phyloP scores from a whole-genome alignment of 1,284 basidiomycete species.

The Sparassis latifolia region DNA sequence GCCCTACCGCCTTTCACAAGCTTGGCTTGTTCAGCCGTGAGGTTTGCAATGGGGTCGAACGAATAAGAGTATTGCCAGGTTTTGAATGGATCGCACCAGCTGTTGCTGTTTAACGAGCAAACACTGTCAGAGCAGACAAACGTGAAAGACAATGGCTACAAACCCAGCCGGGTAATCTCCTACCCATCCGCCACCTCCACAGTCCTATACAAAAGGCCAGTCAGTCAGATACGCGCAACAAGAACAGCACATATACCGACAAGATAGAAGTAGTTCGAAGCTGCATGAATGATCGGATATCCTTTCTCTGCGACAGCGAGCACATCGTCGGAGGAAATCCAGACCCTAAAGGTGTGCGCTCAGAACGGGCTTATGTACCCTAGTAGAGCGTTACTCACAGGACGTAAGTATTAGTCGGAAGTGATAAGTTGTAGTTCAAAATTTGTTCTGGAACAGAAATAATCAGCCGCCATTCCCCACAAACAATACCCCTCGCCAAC shows the following conservation, averaged over 20 bases:
- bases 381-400: constrained; percentile 35
- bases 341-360: constrained; percentile 36
- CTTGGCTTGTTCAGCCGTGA: constrained; percentile 41
- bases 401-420: constrained; percentile 65
- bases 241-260: constrained; percentile 20
- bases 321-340: constrained; percentile 44
- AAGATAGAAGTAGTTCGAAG: constrained; percentile 58
- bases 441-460: constrained; percentile 51
- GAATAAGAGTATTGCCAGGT: constrained; percentile 70
- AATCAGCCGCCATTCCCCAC: background rate
- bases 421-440: constrained; percentile 52
- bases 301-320: constrained; percentile 39
- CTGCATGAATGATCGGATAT: constrained; percentile 44
- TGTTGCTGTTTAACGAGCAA: constrained; percentile 23
- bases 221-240: background rate
- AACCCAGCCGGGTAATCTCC: constrained; percentile 45
- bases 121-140: constrained; percentile 21
- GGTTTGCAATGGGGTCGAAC: constrained; percentile 64
- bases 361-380: background rate
- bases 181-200: constrained; percentile 77
- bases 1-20: constrained; percentile 62
- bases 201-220: constrained; percentile 43
- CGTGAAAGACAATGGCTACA: constrained; percentile 6
- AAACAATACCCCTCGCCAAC: constrained; percentile 28
- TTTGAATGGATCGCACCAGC: constrained; percentile 74